A percentile compares a stretch with the other conserved stretches of the same genome.
Evolutionary conservation across 345 rosid species (phyloP).

Genomic region (Punica granatum): DNA sequence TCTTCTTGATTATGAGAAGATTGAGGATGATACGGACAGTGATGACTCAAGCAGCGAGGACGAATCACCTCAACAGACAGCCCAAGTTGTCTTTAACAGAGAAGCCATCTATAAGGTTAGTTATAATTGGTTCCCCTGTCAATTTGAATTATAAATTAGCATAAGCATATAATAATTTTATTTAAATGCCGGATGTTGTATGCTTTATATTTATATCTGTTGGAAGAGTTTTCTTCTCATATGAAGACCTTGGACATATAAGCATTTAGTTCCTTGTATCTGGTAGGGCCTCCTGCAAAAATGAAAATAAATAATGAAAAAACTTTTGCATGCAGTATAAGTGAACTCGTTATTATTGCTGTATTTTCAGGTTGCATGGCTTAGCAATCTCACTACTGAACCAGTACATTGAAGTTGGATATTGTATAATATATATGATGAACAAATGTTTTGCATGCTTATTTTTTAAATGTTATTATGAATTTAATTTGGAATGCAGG

Average conservation of each 20-base stretch:
- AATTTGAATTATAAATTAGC: not conserved
- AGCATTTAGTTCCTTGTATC: no score
- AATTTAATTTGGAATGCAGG: slow-evolving; percentile 35
- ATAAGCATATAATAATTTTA: not conserved
- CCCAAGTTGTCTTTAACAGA: slow-evolving; percentile 47
- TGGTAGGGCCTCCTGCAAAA: no score
- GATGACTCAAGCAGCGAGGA: slow-evolving; percentile 75
- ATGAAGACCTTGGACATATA: no score
- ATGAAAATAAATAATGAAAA: no score
- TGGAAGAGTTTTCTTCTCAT: no score
- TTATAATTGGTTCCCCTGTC: not conserved
- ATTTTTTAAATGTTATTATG: not conserved
- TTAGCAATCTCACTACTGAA: no score
- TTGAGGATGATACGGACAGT: slow-evolving; percentile 57
- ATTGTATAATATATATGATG: not conserved
- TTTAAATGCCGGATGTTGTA: not conserved
- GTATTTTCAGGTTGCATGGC: no score
- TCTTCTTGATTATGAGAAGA: slow-evolving; percentile 87
- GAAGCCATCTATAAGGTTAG: slow-evolving; percentile 80
- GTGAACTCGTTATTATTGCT: no score
- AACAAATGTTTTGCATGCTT: not conserved
- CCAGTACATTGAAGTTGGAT: not conserved
- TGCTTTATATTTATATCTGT: not conserved
- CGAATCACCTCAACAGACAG: slow-evolving; percentile 32
- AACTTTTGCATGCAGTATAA: no score